These are phyloP conservation scores for Salix viminalis DNA, from an alignment of 345 rosid species.

Conservation along the genomic window DNA sequence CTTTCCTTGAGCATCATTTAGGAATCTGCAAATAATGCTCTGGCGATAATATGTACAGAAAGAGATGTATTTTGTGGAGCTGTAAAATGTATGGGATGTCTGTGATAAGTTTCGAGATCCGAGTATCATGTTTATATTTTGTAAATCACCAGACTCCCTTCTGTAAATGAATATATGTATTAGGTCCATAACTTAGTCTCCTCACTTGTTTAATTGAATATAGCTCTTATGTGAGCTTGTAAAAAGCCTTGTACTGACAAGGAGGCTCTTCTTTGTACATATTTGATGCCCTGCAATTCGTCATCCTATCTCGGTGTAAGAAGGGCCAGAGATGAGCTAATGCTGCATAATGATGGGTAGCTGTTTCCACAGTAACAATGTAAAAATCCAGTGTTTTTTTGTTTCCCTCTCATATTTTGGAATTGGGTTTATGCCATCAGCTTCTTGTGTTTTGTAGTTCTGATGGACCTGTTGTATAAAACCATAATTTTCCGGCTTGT, in stretches of 20 bases:
- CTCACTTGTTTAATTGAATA: slow-evolving; percentile 16
- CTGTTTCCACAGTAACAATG: slow-evolving; percentile 19
- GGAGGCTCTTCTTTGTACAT: slow-evolving; percentile 17
- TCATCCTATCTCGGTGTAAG: slow-evolving; percentile 13
- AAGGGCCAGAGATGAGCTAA: slow-evolving; percentile 12
- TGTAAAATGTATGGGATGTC: slow-evolving; percentile 17
- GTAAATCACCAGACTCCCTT: slow-evolving; percentile 14
- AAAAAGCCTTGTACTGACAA: slow-evolving; percentile 18
- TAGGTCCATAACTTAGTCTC: slow-evolving; percentile 30
- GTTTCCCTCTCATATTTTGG: neutral
- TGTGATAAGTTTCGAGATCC: slow-evolving; percentile 9
- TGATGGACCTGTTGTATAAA: neutral
- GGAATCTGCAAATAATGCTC: slow-evolving; percentile 20
- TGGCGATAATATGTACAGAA: slow-evolving; percentile 19
- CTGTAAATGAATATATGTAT: slow-evolving; percentile 25
- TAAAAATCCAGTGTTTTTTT: neutral
- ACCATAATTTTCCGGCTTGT: slow-evolving; percentile 1
- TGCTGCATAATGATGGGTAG: slow-evolving; percentile 12
- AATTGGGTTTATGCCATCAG: neutral
- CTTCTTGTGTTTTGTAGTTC: slow-evolving; percentile 3
- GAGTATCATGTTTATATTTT: neutral
- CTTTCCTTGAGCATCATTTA: slow-evolving; percentile 16
- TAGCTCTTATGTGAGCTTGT: slow-evolving; percentile 26
- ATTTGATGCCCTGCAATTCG: slow-evolving; percentile 18
- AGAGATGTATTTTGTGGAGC: slow-evolving; percentile 16